Conservation (phyloP, 306 rosid species). For the Ceratonia siliqua region DNA sequence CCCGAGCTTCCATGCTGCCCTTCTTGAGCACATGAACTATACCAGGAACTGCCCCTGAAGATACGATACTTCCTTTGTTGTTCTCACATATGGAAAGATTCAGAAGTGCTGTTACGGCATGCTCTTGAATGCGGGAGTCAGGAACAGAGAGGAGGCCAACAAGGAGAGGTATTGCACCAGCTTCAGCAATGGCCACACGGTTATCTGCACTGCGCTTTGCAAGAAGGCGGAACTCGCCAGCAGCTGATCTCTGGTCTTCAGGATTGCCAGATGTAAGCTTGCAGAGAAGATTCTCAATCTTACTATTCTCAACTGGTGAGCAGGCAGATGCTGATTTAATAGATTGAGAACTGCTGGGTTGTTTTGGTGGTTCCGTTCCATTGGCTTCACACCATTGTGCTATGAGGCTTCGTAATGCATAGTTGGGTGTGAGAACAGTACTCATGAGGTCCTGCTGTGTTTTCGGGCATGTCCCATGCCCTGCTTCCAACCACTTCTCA, state of each 20-base stretch:
- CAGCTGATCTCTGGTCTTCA: constrained; percentile 63
- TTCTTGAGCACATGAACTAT: constrained; percentile 73
- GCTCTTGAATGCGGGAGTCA: constrained; percentile 76
- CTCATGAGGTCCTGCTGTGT: constrained; percentile 70
- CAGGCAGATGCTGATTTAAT: too few relatives aligned
- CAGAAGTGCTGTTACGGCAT: constrained; percentile 85
- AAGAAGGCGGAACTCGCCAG: constrained; percentile 75
- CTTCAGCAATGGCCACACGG: constrained; percentile 77
- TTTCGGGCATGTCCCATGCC: constrained; percentile 86
- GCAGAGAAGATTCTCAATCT: constrained; percentile 52
- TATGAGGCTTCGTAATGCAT: constrained; percentile 74
- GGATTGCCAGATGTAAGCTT: constrained; percentile 57
- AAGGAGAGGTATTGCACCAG: constrained; percentile 87
- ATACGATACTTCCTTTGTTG: constrained; percentile 68
- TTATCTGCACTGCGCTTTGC: constrained; percentile 71
- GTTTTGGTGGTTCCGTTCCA: constrained; percentile 72
- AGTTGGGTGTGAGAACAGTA: constrained; percentile 71
- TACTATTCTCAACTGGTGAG: too few relatives aligned
- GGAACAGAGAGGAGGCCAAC: constrained; percentile 60
- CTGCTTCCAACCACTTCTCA: constrained; percentile 84
- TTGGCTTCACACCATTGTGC: constrained; percentile 84
- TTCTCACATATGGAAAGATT: constrained; percentile 71
- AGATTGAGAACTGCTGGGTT: too few relatives aligned
- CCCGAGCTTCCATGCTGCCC: constrained; percentile 89
- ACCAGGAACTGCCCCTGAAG: constrained; percentile 70